Evolutionary conservation across 2,329 filamentous ascomycete species (phyloP).

Genomic region (Fusarium sublunatum): DNA sequence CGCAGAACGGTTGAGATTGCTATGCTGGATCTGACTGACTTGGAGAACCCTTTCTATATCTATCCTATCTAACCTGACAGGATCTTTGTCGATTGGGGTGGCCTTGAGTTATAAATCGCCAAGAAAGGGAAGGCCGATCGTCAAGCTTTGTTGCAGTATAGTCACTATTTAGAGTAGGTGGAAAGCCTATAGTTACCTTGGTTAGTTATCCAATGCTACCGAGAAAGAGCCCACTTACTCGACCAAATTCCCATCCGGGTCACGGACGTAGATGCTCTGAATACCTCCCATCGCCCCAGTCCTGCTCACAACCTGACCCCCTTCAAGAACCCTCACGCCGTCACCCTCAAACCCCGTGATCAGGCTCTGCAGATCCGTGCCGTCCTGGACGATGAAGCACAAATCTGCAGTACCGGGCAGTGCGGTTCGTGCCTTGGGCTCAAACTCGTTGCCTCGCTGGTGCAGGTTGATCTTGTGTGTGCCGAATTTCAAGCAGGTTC

Average conservation of each 20-base stretch:
- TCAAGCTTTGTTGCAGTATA: neutral
- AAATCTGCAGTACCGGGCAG: slow-evolving; percentile 68
- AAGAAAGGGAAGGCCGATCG: no score
- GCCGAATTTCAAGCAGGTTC: slow-evolving; percentile 68
- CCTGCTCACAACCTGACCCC: slow-evolving; percentile 61
- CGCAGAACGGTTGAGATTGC: slow-evolving; percentile 51
- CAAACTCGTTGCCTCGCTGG: slow-evolving; percentile 66
- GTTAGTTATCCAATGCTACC: no score
- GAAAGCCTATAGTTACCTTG: slow-evolving; percentile 1
- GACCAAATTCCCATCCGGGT: slow-evolving; percentile 71
- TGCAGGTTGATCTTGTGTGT: slow-evolving; percentile 72
- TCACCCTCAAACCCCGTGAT: slow-evolving; percentile 54
- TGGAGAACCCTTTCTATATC: slow-evolving; percentile 55
- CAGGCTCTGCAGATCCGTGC: slow-evolving; percentile 57
- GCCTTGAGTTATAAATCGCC: no score
- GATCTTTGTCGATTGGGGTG: no score
- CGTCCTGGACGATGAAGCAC: slow-evolving; percentile 67
- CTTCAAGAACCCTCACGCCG: slow-evolving; percentile 63
- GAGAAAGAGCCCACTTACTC: slow-evolving; percentile 59
- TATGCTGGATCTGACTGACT: slow-evolving; percentile 53
- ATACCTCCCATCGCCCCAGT: slow-evolving; percentile 67
- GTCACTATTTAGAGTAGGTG: neutral
- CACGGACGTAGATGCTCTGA: slow-evolving; percentile 68
- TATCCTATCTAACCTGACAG: slow-evolving; percentile 44
- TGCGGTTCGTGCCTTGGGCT: slow-evolving; percentile 66